Evolutionary conservation across 1,284 basidiomycete genomes (phyloP), one percentile per base, ranked within the genome.

Genomic region (Apiotrichum siamense): DNA sequence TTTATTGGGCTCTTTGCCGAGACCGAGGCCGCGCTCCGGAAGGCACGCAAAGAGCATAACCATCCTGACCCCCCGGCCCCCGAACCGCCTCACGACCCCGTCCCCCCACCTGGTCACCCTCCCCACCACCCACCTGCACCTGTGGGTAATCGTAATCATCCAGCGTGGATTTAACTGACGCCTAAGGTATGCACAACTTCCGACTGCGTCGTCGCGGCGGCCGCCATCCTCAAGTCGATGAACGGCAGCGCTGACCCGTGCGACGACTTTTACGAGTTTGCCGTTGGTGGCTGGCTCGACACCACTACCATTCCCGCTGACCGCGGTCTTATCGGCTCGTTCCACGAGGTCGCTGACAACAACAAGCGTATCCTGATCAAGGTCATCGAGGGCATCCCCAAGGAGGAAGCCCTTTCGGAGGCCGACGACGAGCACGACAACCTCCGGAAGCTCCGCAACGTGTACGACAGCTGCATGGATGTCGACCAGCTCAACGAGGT

Each of bases 1-100:
- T 94, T 96, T 73, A 84, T 93, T 58, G 94, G 94, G 10, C 79
- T 98, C 7, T 97, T 94, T 72, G 86, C 87, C 24, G 90, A 89
- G 7, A 84, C 86, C 1, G 83, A 90, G 65, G 83, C 85, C 65
- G 84, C 83, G 58, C 79, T 91, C 51, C 82, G 82, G 36, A 80
- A 79, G 62, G 76, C 64, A 41, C 57, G 56, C 65, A 64, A 57
- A 55, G 35, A 77, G 72, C 31, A 33, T 60, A 20, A 49, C 59
- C 24, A 68, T 54, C 7, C 31, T 40, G 9, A 31, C 15, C 33
- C 15, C 33, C 11, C 15, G 15, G 13, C 13, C 13, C 33, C 33
- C 11, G 5, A 35, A n/a, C 33, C 33, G 13, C 29, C 29, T 17
- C 17, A 10, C 12, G 29, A 12, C 29, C 29, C 29, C 29, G 29